Evolutionary conservation across 1,284 basidiomycete species (phyloP).

Genomic region (Agaricales sp.): DNA sequence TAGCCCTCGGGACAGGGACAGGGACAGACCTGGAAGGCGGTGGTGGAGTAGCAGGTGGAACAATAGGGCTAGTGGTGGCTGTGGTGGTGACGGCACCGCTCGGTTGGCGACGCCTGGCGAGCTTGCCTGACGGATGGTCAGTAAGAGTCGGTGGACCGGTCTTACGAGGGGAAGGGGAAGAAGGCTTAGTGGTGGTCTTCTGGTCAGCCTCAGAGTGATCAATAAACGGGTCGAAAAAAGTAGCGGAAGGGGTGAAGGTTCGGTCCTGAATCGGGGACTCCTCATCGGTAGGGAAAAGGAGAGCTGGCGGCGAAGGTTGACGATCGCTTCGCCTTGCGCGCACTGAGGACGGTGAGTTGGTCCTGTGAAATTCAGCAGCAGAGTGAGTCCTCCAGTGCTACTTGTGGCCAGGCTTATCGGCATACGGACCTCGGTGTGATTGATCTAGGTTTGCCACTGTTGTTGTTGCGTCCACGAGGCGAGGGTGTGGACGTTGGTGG

Average conservation of each 20-base stretch:
- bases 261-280: conserved; percentile 32
- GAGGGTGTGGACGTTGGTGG: conserved; percentile 13
- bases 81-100: conserved; percentile 13
- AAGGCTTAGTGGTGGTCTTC: conserved; percentile 19
- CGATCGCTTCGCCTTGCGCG: not conserved
- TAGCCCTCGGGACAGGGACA: conserved; percentile 21
- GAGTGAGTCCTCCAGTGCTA: conserved; percentile 8
- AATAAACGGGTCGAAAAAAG: conserved; percentile 50
- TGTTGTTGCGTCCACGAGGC: conserved; percentile 15
- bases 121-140: conserved; percentile 38
- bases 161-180: conserved; percentile 15
- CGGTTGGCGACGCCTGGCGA: conserved; percentile 42
- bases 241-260: conserved; percentile 24
- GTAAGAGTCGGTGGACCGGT: conserved; percentile 24
- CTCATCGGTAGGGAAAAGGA: conserved; percentile 49
- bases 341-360: conserved; percentile 8
- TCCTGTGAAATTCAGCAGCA: conserved; percentile 27
- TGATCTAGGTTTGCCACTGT: conserved; percentile 9
- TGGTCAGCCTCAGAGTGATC: conserved; percentile 20
- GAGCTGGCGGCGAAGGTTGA: conserved; percentile 39
- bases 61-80: conserved; percentile 21
- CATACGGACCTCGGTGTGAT: conserved; percentile 9
- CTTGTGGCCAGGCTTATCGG: too few species aligned
- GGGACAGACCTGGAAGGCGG: conserved; percentile 21
- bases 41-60: conserved; percentile 24